Percentiles rank a stretch among this genome's conserved stretches.
phyloP scores from a whole-genome alignment of 257 asterid genomes.

The Solanum ossicruentum region DNA sequence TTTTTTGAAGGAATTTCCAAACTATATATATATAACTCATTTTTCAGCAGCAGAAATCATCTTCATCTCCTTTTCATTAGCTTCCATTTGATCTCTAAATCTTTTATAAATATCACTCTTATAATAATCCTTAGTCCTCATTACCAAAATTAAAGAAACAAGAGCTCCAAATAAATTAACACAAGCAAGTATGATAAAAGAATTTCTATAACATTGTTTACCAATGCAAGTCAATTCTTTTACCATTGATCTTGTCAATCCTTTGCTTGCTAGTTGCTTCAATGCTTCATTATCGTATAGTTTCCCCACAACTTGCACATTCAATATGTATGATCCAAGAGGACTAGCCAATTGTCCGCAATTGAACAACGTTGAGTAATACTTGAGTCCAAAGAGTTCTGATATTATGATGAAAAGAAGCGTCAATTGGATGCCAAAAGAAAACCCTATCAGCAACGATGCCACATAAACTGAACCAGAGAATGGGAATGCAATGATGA shows the following conservation, averaged over 20 bases:
- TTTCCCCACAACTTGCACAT: constrained; percentile 15
- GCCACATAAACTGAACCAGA: constrained; percentile 8
- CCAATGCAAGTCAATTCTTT: constrained; percentile 21
- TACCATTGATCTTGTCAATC: constrained; percentile 12
- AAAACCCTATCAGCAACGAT: constrained; percentile 8
- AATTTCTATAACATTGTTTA: constrained; percentile 6
- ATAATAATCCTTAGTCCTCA: constrained; percentile 13
- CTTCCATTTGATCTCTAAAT: constrained; percentile 13
- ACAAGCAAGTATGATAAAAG: constrained; percentile 14
- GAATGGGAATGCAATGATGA: constrained; percentile 14
- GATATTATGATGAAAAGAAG: constrained; percentile 13
- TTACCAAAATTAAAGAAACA: constrained; percentile 12
- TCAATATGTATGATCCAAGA: constrained; percentile 16
- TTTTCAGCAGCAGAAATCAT: background rate
- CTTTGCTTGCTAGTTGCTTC: constrained; percentile 4
- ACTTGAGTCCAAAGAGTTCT: constrained; percentile 13
- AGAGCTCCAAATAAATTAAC: constrained; percentile 11
- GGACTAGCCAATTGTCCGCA: constrained; percentile 26
- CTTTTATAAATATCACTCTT: constrained; percentile 12
- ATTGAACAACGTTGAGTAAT: constrained; percentile 16
- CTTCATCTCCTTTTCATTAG: constrained; percentile 1
- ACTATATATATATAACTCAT: background rate
- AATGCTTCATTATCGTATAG: constrained; percentile 22
- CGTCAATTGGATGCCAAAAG: constrained; percentile 14
- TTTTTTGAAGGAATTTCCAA: background rate